phyloP scores from a whole-genome alignment of 106 monocot genomes.

The Dactylorhiza incarnata region DNA sequence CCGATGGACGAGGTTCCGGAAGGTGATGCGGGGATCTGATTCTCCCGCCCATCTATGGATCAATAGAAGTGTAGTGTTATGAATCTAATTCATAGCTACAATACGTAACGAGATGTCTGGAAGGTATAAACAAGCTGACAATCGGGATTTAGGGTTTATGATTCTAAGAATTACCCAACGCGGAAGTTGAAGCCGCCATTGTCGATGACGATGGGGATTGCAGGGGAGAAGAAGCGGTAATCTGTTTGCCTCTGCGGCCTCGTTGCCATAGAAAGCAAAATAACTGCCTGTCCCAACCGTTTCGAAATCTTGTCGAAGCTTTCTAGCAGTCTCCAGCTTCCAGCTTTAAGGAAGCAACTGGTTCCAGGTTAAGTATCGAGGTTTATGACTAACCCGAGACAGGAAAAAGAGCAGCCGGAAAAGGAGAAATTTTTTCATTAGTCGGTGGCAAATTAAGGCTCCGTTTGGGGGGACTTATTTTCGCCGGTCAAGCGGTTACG shows the following conservation, averaged over 20 bases:
- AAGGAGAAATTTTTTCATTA: no score
- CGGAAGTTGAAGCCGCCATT: slow-evolving; percentile 77
- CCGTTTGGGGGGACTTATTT: no score
- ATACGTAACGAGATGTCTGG: not conserved
- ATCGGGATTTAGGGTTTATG: slow-evolving; percentile 28
- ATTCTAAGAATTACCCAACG: slow-evolving; percentile 53
- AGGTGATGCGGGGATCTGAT: slow-evolving; percentile 72
- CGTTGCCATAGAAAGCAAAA: slow-evolving; percentile 20
- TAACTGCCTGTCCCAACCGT: not conserved
- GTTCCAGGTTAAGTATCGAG: no score
- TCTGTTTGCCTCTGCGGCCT: slow-evolving; percentile 57
- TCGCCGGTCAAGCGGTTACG: no score
- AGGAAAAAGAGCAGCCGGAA: no score
- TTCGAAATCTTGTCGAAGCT: no score
- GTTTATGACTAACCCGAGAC: no score
- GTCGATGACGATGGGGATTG: slow-evolving; percentile 86
- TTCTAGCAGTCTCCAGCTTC: no score
- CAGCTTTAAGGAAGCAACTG: no score
- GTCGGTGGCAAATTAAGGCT: no score
- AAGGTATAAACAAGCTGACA: not conserved
- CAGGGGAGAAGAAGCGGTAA: slow-evolving; percentile 46
- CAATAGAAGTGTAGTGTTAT: not conserved
- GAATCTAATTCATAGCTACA: not conserved
- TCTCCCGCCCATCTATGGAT: slow-evolving; percentile 86
- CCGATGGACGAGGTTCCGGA: slow-evolving; percentile 79